Base-by-base conservation (phyloP, 1,284 basidiomycete species). In the Malassezia yamatoensis region DNA sequence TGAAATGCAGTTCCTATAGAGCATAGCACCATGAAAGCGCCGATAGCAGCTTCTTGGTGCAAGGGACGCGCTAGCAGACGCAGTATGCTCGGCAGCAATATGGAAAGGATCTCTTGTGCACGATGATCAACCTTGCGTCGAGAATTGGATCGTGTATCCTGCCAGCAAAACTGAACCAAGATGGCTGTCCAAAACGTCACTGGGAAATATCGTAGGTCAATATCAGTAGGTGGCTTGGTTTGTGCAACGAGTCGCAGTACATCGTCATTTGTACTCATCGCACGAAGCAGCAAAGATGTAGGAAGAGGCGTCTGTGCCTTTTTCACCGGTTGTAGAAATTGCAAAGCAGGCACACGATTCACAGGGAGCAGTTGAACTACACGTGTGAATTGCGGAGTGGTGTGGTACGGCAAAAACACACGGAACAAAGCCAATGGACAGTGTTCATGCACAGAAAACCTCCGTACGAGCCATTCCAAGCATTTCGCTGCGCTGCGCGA, bases 401-500 rank as follows among this genome's bases (percentile, higher is more conserved):
- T 88, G 70, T 96, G 90, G 73, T 93, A 96, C 0, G 94, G 94
- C 29, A 96, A 77, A 76, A 96, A 96, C 16, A 89, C 79, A 12
- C 84, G 78, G 6, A 98, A 79, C 18, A 91, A 68, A n/a, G 81
- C 80, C 45, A 85, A 80, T 39, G 90, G 81, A 68, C 96, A 94
- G 79, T 96, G 90, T 72, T 96, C 90, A 74, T 96, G 83, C 37
- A 96, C 83, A 69, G 91, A 93, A 77, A 96, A 96, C 54, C 90
- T 80, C 62, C 89, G 79, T 3, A 98, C 88, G 21, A 98, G 82
- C 93, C 93, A 99, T 74, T 99, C 93, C 34, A 99, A 72, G n/a
- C 88, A 83, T 75, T 87, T 90, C 38, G 85, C 85, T 0, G 88
- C 82, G 1, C 88, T 86, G 52, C 83, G 80, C 52, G 90, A 85